Base-by-base conservation (phyloP, 73 alveolate species). In the Paraurostyla sp. region DNA sequence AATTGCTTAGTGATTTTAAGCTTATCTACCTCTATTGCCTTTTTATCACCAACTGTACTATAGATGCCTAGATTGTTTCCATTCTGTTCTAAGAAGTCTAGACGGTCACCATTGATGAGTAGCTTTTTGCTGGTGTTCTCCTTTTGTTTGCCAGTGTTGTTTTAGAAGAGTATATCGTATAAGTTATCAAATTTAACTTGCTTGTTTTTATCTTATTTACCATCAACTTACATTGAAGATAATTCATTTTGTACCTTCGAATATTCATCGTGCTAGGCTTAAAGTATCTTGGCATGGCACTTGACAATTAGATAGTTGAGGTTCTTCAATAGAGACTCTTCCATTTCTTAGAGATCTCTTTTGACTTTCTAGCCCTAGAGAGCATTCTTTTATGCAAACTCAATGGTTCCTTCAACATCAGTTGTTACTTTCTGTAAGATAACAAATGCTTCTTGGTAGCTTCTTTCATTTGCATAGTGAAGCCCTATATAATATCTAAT, bases 401-500 rank as follows among this genome's bases (percentile, higher is more conserved):
- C 95, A 15, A 51, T 25, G 16, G 83, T 50, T 6, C 42, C 49
- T 60, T 83, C 87, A 71, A 84, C 41, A 16, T 91, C 91, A 7
- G 30, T n/a, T 20, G n/a, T 1, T 0, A 80, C 89, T 32, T 83
- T 69, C 15, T 83, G 56, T 11, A 91, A 30, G 57, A 91, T 50
- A 30, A 85, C 80, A 68, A 42, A 54, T 23, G 93, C 83, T 33
- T 48, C 84, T 35, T 46, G 57, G 42, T 50, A 91, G 27, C 48
- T 63, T 43, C 81, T 71, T 45, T 68, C 92, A 29, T 84, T 85
- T 6, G 83, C 91, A 63, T 91, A 91, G 68, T 85, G 92, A n/a
- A 91, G 89, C 35, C 90, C 93, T 22, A 85, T 56, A 68, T 60
- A 91, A 69, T 71, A 85, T 33, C 62, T 56, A 2, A 91, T 71